Base-by-base conservation (phyloP, 169 alveolate species). In the Babesia microti region DNA sequence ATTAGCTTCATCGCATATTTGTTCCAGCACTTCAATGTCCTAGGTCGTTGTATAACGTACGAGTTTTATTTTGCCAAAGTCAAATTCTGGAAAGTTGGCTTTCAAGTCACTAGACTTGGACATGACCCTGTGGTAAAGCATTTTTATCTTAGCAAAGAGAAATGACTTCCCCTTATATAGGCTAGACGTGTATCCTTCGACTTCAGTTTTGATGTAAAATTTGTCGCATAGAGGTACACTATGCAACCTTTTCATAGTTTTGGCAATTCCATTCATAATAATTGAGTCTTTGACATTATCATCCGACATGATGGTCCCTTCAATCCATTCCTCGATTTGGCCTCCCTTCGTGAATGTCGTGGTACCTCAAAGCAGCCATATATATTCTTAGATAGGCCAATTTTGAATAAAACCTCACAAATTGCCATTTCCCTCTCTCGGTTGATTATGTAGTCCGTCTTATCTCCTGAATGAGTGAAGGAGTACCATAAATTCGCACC, bases 311-410 rank as follows among this genome's bases (percentile, higher is more conserved):
- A 59, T 68, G 27, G 60, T 41, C 0, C 86, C 86, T 12, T 63
- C 76, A 42, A 70, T 50, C 73, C 75, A 76, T 42, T 76, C 83
- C 67, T 76, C 86, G 17, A 76, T 69, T 53, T 54, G 76, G 0
- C 86, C 72, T 0, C 78, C 72, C 46, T 69, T 44, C 4, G 54
- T 30, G 32, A 7, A 6, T 15, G 15, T n/a, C 18, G 6, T 43
- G n/a, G 32, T 6, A 52, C 76, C 40, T 65, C 33, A 52, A 76
- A 70, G 48, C 52, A 61, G 0, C 68, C 78, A 34, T 70, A 76
- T 22, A 76, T 67, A 12, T 51, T 28, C 66, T 76, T 76, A 6
- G 76, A 47, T 27, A 76, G 52, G 22, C 66, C 68, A 42, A 48
- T 59, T 18, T 41, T 43, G 11, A 60, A 65, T 15, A 76, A 60